Conservation (phyloP, 352 stramenopile species). For the Pythium folliculosum region DNA sequence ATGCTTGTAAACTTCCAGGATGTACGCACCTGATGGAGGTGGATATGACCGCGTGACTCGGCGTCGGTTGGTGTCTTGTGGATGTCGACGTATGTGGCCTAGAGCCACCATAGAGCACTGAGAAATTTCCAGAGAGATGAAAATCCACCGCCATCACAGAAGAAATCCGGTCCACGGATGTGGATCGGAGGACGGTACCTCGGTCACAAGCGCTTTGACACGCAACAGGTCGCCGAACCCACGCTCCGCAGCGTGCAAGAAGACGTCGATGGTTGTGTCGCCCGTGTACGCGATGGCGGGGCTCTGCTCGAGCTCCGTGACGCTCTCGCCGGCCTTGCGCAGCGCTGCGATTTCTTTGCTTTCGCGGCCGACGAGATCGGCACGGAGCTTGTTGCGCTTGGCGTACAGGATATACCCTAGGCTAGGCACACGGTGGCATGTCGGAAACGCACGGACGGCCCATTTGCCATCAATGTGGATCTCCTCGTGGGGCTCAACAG, state of each 20-base stretch:
- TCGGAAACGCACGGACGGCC: constrained; percentile 66
- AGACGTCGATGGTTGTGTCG: constrained; percentile 72
- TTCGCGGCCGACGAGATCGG: constrained; percentile 44
- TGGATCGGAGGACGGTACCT: constrained; percentile 38
- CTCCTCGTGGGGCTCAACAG: constrained; percentile 49
- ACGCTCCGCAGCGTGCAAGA: constrained; percentile 30
- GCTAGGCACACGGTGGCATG: constrained; percentile 70
- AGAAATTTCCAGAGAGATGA: neutral
- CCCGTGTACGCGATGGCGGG: constrained; percentile 84
- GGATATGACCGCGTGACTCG: constrained; percentile 61
- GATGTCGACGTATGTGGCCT: constrained; percentile 72
- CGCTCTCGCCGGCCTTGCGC: constrained; percentile 41
- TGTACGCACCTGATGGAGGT: constrained; percentile 64
- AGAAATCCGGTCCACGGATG: neutral
- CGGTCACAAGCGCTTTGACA: constrained; percentile 75
- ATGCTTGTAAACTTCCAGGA: neutral
- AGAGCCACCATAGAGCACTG: neutral
- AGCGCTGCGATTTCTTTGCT: constrained; percentile 52
- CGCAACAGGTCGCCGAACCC: constrained; percentile 50
- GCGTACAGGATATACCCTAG: constrained; percentile 79
- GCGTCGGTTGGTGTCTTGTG: constrained; percentile 50
- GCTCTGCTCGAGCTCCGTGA: constrained; percentile 37
- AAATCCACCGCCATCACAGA: neutral
- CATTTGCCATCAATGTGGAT: constrained; percentile 63
- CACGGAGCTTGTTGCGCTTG: constrained; percentile 50